These are phyloP conservation scores for Pleurotus eryngii DNA, from an alignment of 768 basidiomycete species.

Conservation along the genomic window DNA sequence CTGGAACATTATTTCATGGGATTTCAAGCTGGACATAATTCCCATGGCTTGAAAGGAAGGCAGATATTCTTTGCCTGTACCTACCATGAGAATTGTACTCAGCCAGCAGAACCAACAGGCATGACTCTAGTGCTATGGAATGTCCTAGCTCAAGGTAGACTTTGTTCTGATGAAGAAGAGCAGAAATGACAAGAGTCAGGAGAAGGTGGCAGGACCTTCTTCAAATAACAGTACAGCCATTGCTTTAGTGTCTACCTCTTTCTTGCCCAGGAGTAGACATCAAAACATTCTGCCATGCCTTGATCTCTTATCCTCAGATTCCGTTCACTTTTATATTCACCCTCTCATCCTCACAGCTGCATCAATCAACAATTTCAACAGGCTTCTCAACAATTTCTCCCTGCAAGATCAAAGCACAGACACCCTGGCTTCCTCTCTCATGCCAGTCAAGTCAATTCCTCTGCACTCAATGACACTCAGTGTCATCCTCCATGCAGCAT, in stretches of 20 bases:
- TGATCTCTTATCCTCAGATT: constrained; percentile 52
- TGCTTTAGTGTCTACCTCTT: constrained; percentile 24
- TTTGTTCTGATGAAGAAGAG: too few species aligned
- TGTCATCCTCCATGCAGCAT: constrained; percentile 52
- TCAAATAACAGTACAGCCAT: neutral
- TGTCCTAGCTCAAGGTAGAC: too few species aligned
- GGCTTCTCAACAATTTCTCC: constrained; percentile 22
- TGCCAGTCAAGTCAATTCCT: constrained; percentile 35
- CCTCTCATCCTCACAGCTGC: constrained; percentile 34
- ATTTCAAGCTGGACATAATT: too few species aligned
- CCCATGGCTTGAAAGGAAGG: too few species aligned
- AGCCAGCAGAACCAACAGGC: too few species aligned
- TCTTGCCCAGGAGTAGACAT: constrained; percentile 17
- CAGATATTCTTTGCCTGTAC: too few species aligned
- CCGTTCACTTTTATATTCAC: constrained; percentile 63
- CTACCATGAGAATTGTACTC: too few species aligned
- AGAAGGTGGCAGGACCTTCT: too few species aligned
- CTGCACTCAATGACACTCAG: constrained; percentile 47
- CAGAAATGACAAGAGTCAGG: too few species aligned
- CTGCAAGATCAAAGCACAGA: too few species aligned
- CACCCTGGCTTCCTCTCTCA: constrained; percentile 12
- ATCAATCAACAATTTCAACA: constrained; percentile 46
- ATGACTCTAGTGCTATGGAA: too few species aligned
- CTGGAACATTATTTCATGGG: too few species aligned
- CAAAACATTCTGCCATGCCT: constrained; percentile 15